These are phyloP conservation scores for Millerago galiae DNA, from an alignment of 805 yeast species.

Conservation along the genomic window DNA sequence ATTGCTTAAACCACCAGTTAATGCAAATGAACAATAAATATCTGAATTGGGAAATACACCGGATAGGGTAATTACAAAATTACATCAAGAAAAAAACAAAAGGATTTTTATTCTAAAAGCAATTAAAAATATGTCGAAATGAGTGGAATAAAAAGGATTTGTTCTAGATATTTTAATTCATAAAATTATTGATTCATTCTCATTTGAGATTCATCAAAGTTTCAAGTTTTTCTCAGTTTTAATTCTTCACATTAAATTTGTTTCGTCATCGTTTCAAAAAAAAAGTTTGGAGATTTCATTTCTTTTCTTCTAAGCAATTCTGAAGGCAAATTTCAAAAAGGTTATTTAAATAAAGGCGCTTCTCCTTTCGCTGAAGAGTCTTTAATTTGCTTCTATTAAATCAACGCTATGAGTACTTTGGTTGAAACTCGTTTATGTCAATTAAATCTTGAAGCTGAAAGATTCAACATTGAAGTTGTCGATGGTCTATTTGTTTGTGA, in stretches of 20 bases:
- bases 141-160: too few species aligned
- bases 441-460: background rate
- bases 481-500: background rate
- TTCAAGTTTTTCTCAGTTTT: background rate
- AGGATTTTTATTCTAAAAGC: too few species aligned
- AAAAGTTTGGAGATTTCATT: background rate
- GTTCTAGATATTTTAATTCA: too few species aligned
- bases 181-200: too few species aligned
- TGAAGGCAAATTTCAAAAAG: too few species aligned
- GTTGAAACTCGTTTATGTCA: background rate
- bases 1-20: too few species aligned
- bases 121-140: background rate
- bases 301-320: too few species aligned
- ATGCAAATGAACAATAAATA: background rate
- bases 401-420: background rate
- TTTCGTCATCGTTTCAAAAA: background rate
- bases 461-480: background rate
- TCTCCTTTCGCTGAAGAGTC: too few species aligned
- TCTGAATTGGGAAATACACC: slow-evolving; percentile 2
- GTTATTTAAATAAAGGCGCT: too few species aligned
- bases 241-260: background rate
- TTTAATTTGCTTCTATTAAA: too few species aligned
- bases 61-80: slow-evolving; percentile 14
- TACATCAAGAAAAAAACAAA: slow-evolving; percentile 14
- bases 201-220: background rate